A percentile compares a stretch with the other conserved stretches of the same genome.
These are phyloP conservation scores for Coelastrella sp. DNA, from an alignment of 139 green algal species.

Conservation along the genomic window DNA sequence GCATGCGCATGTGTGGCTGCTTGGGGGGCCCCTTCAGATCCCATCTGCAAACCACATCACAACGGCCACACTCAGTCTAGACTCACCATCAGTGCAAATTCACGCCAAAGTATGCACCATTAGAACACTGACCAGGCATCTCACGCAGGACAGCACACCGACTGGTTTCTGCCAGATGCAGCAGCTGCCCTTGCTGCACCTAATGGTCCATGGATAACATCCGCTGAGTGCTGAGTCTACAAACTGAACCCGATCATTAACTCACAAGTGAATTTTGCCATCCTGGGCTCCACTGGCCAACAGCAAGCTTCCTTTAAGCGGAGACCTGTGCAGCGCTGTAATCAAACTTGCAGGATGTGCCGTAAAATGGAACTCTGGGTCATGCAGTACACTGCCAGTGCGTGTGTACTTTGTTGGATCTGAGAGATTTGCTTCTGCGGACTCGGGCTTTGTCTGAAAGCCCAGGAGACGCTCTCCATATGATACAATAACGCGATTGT, in stretches of 20 bases:
- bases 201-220: neutral
- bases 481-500: conserved; percentile 5
- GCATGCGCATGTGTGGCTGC: neutral
- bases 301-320: conserved; percentile 15
- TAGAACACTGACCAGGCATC: neutral
- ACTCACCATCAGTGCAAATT: neutral
- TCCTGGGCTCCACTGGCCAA: conserved; percentile 5
- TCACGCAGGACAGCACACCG: no score
- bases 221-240: neutral
- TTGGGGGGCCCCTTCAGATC: conserved; percentile 27
- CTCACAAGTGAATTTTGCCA: conserved; percentile 41
- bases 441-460: conserved; percentile 6
- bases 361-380: conserved; percentile 33
- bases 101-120: neutral
- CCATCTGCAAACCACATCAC: conserved; percentile 29
- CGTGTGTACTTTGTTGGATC: neutral
- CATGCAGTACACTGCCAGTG: conserved; percentile 28
- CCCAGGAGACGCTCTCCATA: conserved; percentile 39
- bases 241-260: neutral
- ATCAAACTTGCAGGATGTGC: conserved; percentile 14
- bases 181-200: neutral
- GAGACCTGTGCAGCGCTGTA: neutral
- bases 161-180: no score
- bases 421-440: neutral
- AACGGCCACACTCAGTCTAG: neutral